These are phyloP conservation scores for Aspergillus cejpii DNA, from an alignment of 2,329 filamentous ascomycete species.

Conservation along the genomic window DNA sequence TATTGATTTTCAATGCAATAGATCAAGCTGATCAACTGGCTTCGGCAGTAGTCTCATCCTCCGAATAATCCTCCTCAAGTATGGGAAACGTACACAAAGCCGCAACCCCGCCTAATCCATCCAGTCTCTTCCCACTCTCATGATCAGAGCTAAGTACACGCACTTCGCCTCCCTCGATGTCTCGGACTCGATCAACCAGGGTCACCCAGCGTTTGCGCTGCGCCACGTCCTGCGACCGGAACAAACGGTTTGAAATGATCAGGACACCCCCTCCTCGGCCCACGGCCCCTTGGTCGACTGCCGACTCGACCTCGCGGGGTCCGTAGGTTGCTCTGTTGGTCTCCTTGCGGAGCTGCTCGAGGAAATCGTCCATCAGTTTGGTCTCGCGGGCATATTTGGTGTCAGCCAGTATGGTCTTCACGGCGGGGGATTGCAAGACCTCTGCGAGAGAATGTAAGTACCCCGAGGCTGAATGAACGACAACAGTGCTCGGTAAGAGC, in stretches of 20 bases:
- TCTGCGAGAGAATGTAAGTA: slow-evolving; percentile 84
- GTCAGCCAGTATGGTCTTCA: slow-evolving; percentile 69
- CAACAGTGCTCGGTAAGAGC: slow-evolving; percentile 52
- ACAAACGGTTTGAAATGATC: slow-evolving; percentile 79
- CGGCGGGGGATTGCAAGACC: slow-evolving; percentile 72
- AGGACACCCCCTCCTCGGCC: slow-evolving; percentile 78
- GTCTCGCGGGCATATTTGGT: slow-evolving; percentile 85
- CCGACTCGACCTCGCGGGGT: slow-evolving; percentile 69
- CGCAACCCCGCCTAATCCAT: slow-evolving; percentile 78
- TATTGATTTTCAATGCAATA: no score
- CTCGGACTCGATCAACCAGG: slow-evolving; percentile 81
- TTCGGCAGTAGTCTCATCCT: slow-evolving; percentile 33
- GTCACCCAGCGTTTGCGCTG: slow-evolving; percentile 73
- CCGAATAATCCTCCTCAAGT: slow-evolving; percentile 65
- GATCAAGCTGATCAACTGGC: neutral
- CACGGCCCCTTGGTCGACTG: slow-evolving; percentile 80
- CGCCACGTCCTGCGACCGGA: slow-evolving; percentile 71
- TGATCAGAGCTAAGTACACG: slow-evolving; percentile 87
- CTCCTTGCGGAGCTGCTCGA: slow-evolving; percentile 68
- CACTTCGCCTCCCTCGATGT: slow-evolving; percentile 73
- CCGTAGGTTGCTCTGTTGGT: slow-evolving; percentile 91
- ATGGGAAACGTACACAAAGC: slow-evolving; percentile 87
- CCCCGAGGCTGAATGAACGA: slow-evolving; percentile 78
- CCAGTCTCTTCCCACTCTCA: slow-evolving; percentile 81
- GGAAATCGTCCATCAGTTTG: slow-evolving; percentile 75